Base-by-base conservation (phyloP, 73 alveolate species). In the Stentor roeselii region DNA sequence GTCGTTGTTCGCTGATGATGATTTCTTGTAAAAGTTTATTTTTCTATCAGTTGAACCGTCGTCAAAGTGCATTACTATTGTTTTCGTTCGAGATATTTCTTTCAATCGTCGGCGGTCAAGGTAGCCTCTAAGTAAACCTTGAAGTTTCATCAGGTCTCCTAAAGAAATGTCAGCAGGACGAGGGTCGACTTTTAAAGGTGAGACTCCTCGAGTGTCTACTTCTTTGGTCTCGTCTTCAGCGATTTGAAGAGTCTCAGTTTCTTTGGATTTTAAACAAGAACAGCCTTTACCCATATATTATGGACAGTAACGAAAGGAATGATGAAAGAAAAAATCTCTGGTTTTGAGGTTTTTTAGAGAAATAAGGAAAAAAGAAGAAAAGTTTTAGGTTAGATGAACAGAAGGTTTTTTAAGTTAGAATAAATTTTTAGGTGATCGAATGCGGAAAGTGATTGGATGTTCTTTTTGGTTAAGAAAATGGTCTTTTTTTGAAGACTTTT, bases 121-220 rank as follows among this genome's bases (percentile, higher is more conserved):
- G 21, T 50, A 50, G 30, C 67, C 67, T 50, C 67, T 50, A 11
- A 50, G 6, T 11, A 50, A 11, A 50, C 21, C 67, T 50, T 50
- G 67, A 50, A 50, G 67, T 50, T 50, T 50, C 67, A 50, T 50
- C 30, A 50, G 67, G 67, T 50, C 67, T 50, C 67, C 67, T 11
- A 50, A 21, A 11, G 67, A 50, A 11, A 50, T 50, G 6, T 50
- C 67, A 50, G 67, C 30, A 50, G 67, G 67, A 11, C 21, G 6
- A 50, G 30, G 30, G 21, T 21, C 21, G 30, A 50, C 67, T 11
- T 6, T 11, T 11, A 21, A 21, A 11, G 67, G 6, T 50, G 21
- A 11, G 21, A 21, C 21, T 6, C 67, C 67, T 50, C 30, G 21
- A 50, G 67, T 6, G 6, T 50, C 67, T 21, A 11, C 21, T 50